phyloP scores from a whole-genome alignment of 805 yeast species.

The Diddensiella transvaalensis region DNA sequence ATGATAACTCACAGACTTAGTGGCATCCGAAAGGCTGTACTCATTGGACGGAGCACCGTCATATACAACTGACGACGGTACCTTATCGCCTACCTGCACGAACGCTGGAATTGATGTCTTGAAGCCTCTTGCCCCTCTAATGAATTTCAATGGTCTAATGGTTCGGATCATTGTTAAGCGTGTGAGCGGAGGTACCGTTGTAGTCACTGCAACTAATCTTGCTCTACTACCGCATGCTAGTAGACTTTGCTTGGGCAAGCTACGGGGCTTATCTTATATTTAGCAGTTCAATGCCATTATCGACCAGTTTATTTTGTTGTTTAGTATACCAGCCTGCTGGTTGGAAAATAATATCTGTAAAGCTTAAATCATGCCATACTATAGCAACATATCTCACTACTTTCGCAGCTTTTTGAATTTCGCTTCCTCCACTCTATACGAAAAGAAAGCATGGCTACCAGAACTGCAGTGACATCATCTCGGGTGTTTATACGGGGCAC shows the following conservation, averaged over 20 bases:
- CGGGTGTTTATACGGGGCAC: background rate
- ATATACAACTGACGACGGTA: slow-evolving; percentile 54
- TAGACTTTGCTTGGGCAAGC: background rate
- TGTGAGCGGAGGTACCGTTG: background rate
- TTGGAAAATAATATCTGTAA: no score
- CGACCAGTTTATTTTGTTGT: no score
- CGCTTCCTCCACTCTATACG: no score
- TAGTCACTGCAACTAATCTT: no score
- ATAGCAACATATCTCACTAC: no score
- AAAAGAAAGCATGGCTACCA: no score
- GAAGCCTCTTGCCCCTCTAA: slow-evolving; percentile 20
- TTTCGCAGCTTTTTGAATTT: no score
- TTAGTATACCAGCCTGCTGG: no score
- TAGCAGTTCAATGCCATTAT: no score
- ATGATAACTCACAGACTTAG: slow-evolving; percentile 23
- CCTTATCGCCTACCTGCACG: slow-evolving; percentile 54
- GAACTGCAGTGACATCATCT: no score
- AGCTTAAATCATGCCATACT: no score
- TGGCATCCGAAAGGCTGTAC: slow-evolving; percentile 51
- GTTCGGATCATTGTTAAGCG: slow-evolving; percentile 5
- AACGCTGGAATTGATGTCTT: slow-evolving; percentile 24
- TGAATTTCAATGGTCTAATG: background rate
- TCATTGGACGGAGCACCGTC: slow-evolving; percentile 65
- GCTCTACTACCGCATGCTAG: no score
- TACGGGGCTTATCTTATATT: background rate